Percentiles rank a stretch among this genome's conserved stretches.
Evolutionary conservation across 805 yeast species (phyloP).

Genomic region (Pichia pseudocactophila): DNA sequence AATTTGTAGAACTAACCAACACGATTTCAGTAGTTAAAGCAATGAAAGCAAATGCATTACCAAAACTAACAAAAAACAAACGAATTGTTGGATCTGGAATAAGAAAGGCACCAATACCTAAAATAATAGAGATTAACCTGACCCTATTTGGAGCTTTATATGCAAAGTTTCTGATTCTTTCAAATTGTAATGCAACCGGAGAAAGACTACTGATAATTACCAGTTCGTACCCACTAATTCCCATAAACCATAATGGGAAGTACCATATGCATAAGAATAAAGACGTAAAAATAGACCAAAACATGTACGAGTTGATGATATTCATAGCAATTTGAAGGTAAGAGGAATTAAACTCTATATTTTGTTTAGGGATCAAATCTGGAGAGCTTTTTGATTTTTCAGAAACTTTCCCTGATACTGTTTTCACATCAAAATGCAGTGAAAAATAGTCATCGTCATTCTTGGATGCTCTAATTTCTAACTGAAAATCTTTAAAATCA

Average conservation of each 20-base stretch:
- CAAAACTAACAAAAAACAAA: conserved; percentile 56
- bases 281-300: conserved; percentile 80
- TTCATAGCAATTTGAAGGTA: conserved; percentile 34
- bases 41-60: conserved; percentile 53
- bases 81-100: conserved; percentile 62
- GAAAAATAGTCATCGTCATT: conserved; percentile 19
- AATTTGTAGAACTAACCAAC: conserved; percentile 27
- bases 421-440: conserved; percentile 16
- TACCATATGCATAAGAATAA: conserved; percentile 87
- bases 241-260: conserved; percentile 98
- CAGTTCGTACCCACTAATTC: conserved; percentile 89
- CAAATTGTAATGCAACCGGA: conserved; percentile 32
- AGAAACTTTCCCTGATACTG: not conserved
- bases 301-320: conserved; percentile 59
- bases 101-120: conserved; percentile 71
- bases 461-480: conserved; percentile 30
- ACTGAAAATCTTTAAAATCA: conserved; percentile 59
- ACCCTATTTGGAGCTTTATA: conserved; percentile 43
- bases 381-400: not conserved
- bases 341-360: conserved; percentile 17
- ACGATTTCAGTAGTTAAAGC: conserved; percentile 49
- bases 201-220: conserved; percentile 48
- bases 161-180: conserved; percentile 31
- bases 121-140: conserved; percentile 43
- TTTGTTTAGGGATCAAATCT: conserved; percentile 15